Conservation (phyloP, 2,329 filamentous ascomycete genomes). For the Myriosclerotinia scirpicola region DNA sequence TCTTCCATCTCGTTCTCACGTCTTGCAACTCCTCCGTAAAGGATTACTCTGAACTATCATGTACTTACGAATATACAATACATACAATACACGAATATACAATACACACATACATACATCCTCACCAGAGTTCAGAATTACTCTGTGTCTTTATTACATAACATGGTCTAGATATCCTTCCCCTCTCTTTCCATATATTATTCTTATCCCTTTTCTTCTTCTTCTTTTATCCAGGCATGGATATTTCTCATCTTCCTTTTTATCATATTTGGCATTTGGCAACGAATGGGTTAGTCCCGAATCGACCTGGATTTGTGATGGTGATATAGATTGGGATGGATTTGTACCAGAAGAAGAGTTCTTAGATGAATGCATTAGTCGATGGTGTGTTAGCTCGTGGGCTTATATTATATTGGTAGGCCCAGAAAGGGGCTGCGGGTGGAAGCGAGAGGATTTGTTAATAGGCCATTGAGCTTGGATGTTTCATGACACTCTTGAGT, state of each 20-base stretch:
- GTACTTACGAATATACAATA: conserved; percentile 1
- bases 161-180: background rate
- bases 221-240: background rate
- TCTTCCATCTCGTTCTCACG: background rate
- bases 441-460: background rate
- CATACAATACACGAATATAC: too few species aligned
- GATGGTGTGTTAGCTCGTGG: background rate
- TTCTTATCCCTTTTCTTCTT: background rate
- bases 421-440: background rate
- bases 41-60: background rate
- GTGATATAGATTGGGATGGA: conserved; percentile 7
- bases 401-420: background rate
- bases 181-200: background rate
- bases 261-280: background rate
- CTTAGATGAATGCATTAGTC: background rate
- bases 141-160: background rate
- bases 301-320: conserved; percentile 6
- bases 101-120: background rate
- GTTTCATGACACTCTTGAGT: too few species aligned
- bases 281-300: background rate
- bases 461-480: background rate
- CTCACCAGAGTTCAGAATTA: background rate
- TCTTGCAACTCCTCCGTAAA: conserved; percentile 13
- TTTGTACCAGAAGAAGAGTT: conserved; percentile 8
- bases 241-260: background rate